Percentiles rank a stretch among this genome's conserved stretches.
phyloP scores from a whole-genome alignment of 495 filamentous ascomycete species.

The Cudoniella acicularis region DNA sequence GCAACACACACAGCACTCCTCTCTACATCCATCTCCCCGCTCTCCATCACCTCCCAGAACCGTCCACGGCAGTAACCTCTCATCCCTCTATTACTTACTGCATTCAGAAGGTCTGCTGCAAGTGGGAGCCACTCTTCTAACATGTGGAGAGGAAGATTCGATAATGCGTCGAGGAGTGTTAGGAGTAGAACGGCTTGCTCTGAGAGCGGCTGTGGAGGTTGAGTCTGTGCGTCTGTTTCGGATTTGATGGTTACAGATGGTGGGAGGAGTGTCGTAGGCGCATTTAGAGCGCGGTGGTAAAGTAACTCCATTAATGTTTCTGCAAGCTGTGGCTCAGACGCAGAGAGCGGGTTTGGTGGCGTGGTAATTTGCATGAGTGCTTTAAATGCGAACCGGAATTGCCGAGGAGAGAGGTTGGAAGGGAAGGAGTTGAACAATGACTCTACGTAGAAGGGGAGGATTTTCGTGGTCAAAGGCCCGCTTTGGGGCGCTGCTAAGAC shows the following conservation, averaged over 20 bases:
- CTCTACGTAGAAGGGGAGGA: slow-evolving; percentile 85
- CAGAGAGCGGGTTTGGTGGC: slow-evolving; percentile 71
- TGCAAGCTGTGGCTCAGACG: slow-evolving; percentile 67
- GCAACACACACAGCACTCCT: slow-evolving; percentile 72
- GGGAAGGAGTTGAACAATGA: slow-evolving; percentile 84
- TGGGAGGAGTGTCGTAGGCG: slow-evolving; percentile 47
- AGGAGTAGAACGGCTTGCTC: slow-evolving; percentile 79
- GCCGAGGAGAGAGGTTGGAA: slow-evolving; percentile 71
- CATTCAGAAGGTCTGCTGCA: slow-evolving; percentile 63
- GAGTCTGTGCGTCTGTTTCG: slow-evolving; percentile 27
- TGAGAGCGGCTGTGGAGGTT: slow-evolving; percentile 46
- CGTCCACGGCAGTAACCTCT: slow-evolving; percentile 63
- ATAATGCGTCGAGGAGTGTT: slow-evolving; percentile 78
- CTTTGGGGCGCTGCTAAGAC: slow-evolving; percentile 78
- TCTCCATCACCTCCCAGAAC: slow-evolving; percentile 80
- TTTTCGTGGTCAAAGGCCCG: slow-evolving; percentile 61
- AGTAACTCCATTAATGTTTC: slow-evolving; percentile 81
- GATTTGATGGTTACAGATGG: slow-evolving; percentile 22
- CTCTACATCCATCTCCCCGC: slow-evolving; percentile 91
- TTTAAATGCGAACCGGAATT: slow-evolving; percentile 92
- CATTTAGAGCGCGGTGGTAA: slow-evolving; percentile 57
- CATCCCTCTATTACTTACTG: slow-evolving; percentile 57
- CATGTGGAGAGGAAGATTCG: slow-evolving; percentile 62
- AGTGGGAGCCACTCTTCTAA: slow-evolving; percentile 77
- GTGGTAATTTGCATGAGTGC: slow-evolving; percentile 83